phyloP scores from a whole-genome alignment of 768 basidiomycete genomes.

The Mycena galopus region DNA sequence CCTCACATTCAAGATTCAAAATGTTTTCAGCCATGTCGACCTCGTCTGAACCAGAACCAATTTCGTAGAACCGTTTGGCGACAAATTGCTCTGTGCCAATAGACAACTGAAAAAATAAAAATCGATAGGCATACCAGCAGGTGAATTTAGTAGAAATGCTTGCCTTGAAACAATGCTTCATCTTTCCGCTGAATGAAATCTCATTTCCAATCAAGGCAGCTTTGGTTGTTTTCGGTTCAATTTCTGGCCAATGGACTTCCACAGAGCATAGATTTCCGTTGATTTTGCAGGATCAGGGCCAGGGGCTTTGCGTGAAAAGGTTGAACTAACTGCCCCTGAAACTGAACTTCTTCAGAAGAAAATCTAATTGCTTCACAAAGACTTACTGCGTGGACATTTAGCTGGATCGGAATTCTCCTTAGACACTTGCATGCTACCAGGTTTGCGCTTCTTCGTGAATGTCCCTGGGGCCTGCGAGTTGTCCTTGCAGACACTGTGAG shows the following conservation, averaged over 20 bases:
- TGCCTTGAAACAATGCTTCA: not conserved
- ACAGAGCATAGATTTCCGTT: not conserved
- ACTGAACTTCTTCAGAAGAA: no score
- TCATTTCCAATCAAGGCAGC: not conserved
- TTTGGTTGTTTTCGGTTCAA: not conserved
- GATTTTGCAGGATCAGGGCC: no score
- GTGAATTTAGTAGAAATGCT: not conserved
- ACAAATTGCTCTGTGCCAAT: not conserved
- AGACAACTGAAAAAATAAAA: not conserved
- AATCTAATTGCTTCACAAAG: no score
- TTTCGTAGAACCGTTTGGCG: not conserved
- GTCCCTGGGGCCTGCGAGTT: no score
- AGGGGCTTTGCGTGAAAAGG: no score
- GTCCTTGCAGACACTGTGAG: no score
- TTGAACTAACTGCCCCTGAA: no score
- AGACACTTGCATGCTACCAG: no score
- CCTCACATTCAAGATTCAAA: not conserved
- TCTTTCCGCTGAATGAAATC: not conserved
- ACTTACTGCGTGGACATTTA: no score
- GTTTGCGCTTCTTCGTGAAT: no score
- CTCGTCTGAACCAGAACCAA: not conserved
- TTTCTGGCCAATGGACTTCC: not conserved
- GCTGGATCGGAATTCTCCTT: no score
- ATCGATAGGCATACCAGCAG: not conserved
- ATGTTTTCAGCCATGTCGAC: not conserved